phyloP scores from a whole-genome alignment of 2,329 filamentous ascomycete genomes.

The Verticillium alfalfae region DNA sequence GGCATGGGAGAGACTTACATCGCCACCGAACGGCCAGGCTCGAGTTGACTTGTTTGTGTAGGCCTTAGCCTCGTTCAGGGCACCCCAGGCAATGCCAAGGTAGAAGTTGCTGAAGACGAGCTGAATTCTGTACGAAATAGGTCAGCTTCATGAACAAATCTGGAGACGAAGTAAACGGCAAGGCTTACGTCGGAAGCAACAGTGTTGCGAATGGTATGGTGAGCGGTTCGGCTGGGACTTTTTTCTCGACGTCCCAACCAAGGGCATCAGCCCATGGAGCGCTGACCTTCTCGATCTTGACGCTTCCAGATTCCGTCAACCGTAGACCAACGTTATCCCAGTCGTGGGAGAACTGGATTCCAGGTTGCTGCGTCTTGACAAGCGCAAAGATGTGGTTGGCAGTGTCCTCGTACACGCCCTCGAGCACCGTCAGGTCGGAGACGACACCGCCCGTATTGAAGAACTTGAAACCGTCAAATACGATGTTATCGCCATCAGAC shows the following conservation, averaged over 20 bases:
- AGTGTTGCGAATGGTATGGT: slow-evolving; percentile 47
- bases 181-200: slow-evolving; percentile 49
- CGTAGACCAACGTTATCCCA: slow-evolving; percentile 62
- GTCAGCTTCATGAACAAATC: background rate
- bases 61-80: slow-evolving; percentile 45
- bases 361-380: slow-evolving; percentile 50
- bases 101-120: slow-evolving; percentile 64
- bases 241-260: slow-evolving; percentile 49
- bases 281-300: slow-evolving; percentile 52
- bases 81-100: slow-evolving; percentile 55
- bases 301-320: slow-evolving; percentile 58
- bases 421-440: slow-evolving; percentile 60
- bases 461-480: slow-evolving; percentile 58
- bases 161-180: background rate
- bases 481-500: slow-evolving; percentile 44
- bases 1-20: slow-evolving; percentile 29
- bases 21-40: slow-evolving; percentile 59
- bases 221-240: slow-evolving; percentile 30
- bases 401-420: slow-evolving; percentile 54
- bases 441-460: slow-evolving; percentile 66
- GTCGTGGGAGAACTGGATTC: slow-evolving; percentile 51
- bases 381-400: slow-evolving; percentile 58
- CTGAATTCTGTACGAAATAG: slow-evolving; percentile 40
- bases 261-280: slow-evolving; percentile 57
- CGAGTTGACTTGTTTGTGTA: slow-evolving; percentile 54